phyloP scores from a whole-genome alignment of 148 eudicot species.

The Vaccinium myrtillus region DNA sequence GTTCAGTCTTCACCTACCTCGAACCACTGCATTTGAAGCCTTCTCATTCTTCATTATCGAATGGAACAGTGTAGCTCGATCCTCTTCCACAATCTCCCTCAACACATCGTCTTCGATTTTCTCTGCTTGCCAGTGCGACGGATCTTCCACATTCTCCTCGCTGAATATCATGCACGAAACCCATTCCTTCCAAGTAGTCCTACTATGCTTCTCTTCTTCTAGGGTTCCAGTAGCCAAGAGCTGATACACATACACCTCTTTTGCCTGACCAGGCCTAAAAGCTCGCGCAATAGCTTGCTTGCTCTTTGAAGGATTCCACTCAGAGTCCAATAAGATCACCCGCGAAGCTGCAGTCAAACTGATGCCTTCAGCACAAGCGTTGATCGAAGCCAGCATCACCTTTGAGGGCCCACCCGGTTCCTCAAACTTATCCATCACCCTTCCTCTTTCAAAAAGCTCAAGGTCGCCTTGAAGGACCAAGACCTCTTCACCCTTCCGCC shows the following conservation, averaged over 20 bases:
- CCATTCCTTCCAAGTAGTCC: slow-evolving; percentile 99
- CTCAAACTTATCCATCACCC: slow-evolving; percentile 92
- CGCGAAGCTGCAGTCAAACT: slow-evolving; percentile 96
- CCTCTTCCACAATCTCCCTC: slow-evolving; percentile 93
- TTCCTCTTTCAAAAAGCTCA: slow-evolving; percentile 90
- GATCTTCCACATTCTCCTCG: slow-evolving; percentile 93
- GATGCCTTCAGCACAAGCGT: slow-evolving; percentile 92
- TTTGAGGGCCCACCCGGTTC: slow-evolving; percentile 85
- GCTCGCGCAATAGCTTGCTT: slow-evolving; percentile 98
- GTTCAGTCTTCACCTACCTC: not conserved
- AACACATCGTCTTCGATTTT: slow-evolving; percentile 85
- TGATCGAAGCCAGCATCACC: slow-evolving; percentile 91
- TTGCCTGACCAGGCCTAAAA: slow-evolving; percentile 92
- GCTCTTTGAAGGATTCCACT: slow-evolving; percentile 97
- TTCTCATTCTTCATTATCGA: slow-evolving; percentile 91
- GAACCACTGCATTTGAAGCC: slow-evolving; percentile 50
- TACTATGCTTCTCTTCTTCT: slow-evolving; percentile 82
- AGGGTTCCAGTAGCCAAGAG: slow-evolving; percentile 77
- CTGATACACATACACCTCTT: slow-evolving; percentile 89
- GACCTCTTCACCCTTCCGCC: slow-evolving; percentile 86
- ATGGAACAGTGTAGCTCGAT: slow-evolving; percentile 79
- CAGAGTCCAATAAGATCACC: slow-evolving; percentile 87
- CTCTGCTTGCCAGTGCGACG: slow-evolving; percentile 97
- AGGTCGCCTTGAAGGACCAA: slow-evolving; percentile 89
- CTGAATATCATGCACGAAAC: slow-evolving; percentile 96